These are phyloP conservation scores for Hyphopichia burtonii DNA, from an alignment of 1,139 yeast species.

Conservation along the genomic window DNA sequence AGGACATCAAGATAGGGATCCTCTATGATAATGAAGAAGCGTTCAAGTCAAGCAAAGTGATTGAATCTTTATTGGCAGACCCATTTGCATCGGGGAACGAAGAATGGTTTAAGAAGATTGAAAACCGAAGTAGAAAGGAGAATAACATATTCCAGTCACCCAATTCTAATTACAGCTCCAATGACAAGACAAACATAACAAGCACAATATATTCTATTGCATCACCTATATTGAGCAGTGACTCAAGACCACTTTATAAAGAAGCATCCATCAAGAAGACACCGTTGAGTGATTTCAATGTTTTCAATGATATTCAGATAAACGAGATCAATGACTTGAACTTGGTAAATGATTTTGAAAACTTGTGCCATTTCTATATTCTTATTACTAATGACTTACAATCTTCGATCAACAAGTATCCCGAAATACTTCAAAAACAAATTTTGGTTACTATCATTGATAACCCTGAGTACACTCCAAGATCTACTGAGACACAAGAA, in stretches of 20 bases:
- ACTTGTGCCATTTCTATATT: conserved; percentile 29
- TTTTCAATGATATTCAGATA: conserved; percentile 23
- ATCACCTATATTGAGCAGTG: conserved; percentile 35
- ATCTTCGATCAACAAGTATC: conserved; percentile 13
- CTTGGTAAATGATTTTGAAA: conserved; percentile 7
- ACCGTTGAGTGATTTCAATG: conserved; percentile 3
- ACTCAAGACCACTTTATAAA: conserved; percentile 25
- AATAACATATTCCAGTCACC: conserved; percentile 16
- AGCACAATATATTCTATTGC: conserved; percentile 17
- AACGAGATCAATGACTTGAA: conserved; percentile 28
- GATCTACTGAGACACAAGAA: conserved; percentile 23
- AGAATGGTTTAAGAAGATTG: conserved; percentile 30
- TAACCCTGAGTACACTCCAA: conserved; percentile 38
- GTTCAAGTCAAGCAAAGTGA: conserved; percentile 22
- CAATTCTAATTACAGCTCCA: no score
- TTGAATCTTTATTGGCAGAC: conserved; percentile 41
- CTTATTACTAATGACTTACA: conserved; percentile 29
- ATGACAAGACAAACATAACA: not conserved
- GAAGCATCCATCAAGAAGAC: conserved; percentile 7
- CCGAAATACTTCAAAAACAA: conserved; percentile 19
- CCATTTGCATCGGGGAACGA: conserved; percentile 37
- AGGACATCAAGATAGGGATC: conserved; percentile 29
- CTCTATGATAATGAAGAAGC: conserved; percentile 22
- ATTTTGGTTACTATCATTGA: conserved; percentile 39
- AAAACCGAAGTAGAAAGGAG: conserved; percentile 16